Percentiles rank a stretch among this genome's conserved stretches.
These are phyloP conservation scores for Moesziomyces antarcticus DNA, from an alignment of 1,284 basidiomycete genomes.

Conservation along the genomic window DNA sequence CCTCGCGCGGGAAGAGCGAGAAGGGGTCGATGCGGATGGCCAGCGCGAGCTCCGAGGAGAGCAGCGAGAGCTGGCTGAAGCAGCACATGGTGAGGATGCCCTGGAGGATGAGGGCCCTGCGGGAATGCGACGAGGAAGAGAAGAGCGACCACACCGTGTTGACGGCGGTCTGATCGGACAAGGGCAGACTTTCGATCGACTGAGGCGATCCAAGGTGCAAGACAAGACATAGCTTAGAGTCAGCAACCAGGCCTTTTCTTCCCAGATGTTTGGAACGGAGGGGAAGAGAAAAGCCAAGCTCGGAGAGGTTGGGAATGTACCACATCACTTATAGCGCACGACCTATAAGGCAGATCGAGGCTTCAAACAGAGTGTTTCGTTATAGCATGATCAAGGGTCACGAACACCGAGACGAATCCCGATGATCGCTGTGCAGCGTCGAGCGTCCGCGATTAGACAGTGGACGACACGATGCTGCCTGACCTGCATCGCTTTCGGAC, in stretches of 20 bases:
- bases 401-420: constrained; percentile 12
- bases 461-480: constrained; percentile 24
- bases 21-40: constrained; percentile 94
- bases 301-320: constrained; percentile 26
- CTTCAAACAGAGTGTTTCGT: constrained; percentile 64
- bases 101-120: constrained; percentile 91
- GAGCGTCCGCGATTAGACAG: constrained; percentile 20
- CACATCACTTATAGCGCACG: constrained; percentile 60
- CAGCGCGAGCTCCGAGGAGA: constrained; percentile 88
- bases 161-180: constrained; percentile 87
- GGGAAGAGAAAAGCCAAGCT: background rate
- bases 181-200: constrained; percentile 91
- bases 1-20: constrained; percentile 87
- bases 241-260: background rate
- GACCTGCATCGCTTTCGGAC: constrained; percentile 31
- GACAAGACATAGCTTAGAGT: background rate
- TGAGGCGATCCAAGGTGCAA: constrained; percentile 66
- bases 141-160: constrained; percentile 97
- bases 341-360: constrained; percentile 54
- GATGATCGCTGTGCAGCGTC: constrained; percentile 26
- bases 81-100: constrained; percentile 99
- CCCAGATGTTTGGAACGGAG: background rate
- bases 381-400: constrained; percentile 39
- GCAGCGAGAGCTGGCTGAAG: constrained; percentile 96
- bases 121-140: constrained; percentile 89